phyloP scores from a whole-genome alignment of 176 grass and related monocot genomes.

The Oryza meyeriana region DNA sequence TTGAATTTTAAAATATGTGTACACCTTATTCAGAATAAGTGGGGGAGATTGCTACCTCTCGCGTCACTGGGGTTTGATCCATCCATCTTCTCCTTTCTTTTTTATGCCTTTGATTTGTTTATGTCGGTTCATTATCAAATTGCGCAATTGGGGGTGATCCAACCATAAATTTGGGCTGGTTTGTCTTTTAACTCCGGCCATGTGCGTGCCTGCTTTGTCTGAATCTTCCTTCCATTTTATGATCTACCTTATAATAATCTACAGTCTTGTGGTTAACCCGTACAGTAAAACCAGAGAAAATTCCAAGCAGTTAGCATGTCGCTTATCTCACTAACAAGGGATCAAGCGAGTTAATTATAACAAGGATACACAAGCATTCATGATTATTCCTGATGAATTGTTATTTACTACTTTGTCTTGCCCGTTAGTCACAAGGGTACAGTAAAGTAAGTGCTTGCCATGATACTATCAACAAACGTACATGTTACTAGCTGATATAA shows the following conservation, averaged over 20 bases:
- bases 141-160: slow-evolving; percentile 10
- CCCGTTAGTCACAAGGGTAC: not conserved
- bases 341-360: not conserved
- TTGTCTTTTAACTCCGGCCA: slow-evolving; percentile 8
- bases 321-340: not conserved
- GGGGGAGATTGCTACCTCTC: not conserved
- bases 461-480: not conserved
- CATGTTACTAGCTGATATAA: slow-evolving; percentile 25
- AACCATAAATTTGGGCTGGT: slow-evolving; percentile 16
- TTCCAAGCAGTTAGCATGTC: not conserved
- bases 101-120: not conserved
- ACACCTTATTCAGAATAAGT: too few relatives aligned
- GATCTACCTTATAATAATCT: not conserved
- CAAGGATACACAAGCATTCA: not conserved
- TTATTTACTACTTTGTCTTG: not conserved
- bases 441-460: not conserved
- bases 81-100: not conserved
- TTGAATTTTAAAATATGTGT: too few relatives aligned
- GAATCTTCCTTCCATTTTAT: not conserved
- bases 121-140: not conserved
- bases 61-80: slow-evolving; percentile 2
- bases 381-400: slow-evolving; percentile 7
- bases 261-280: not conserved
- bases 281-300: not conserved
- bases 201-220: slow-evolving; percentile 20